Conservation (phyloP, 2,329 filamentous ascomycete genomes). For the Xylaria sp. region DNA sequence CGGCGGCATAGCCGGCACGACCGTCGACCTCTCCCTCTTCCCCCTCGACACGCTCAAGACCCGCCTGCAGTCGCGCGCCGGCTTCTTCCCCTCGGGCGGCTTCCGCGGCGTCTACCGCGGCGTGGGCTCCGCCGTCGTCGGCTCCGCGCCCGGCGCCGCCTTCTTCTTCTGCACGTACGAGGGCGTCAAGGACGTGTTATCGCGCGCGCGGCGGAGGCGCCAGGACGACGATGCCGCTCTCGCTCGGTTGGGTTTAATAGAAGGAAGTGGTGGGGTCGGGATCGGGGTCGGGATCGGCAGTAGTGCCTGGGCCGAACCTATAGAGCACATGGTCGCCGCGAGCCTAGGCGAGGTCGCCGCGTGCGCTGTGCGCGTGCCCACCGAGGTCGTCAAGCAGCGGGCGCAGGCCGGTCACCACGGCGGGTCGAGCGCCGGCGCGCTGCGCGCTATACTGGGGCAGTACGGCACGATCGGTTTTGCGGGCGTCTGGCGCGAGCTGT, state of each 20-base stretch:
- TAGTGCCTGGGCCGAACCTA: slow-evolving; percentile 45
- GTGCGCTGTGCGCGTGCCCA: slow-evolving; percentile 91
- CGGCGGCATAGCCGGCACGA: slow-evolving; percentile 91
- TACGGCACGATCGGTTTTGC: slow-evolving; percentile 56
- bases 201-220: slow-evolving; percentile 26
- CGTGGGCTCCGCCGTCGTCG: slow-evolving; percentile 87
- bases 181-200: slow-evolving; percentile 65
- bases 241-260: neutral
- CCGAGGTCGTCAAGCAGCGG: slow-evolving; percentile 96
- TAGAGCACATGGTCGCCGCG: slow-evolving; percentile 85
- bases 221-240: slow-evolving; percentile 16
- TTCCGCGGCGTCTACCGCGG: slow-evolving; percentile 94
- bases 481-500: slow-evolving; percentile 83
- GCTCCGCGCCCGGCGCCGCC: slow-evolving; percentile 91
- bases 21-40: slow-evolving; percentile 95
- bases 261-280: neutral
- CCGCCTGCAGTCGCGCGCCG: slow-evolving; percentile 83
- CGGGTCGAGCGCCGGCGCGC: slow-evolving; percentile 72
- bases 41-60: slow-evolving; percentile 99
- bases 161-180: slow-evolving; percentile 99
- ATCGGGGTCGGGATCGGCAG: slow-evolving; percentile 42
- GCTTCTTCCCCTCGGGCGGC: slow-evolving; percentile 85
- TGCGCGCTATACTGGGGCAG: slow-evolving; percentile 74
- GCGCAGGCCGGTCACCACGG: slow-evolving; percentile 89
- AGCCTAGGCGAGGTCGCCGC: slow-evolving; percentile 90